Base-by-base conservation (phyloP, 306 rosid species). In the Datisca glomerata region DNA sequence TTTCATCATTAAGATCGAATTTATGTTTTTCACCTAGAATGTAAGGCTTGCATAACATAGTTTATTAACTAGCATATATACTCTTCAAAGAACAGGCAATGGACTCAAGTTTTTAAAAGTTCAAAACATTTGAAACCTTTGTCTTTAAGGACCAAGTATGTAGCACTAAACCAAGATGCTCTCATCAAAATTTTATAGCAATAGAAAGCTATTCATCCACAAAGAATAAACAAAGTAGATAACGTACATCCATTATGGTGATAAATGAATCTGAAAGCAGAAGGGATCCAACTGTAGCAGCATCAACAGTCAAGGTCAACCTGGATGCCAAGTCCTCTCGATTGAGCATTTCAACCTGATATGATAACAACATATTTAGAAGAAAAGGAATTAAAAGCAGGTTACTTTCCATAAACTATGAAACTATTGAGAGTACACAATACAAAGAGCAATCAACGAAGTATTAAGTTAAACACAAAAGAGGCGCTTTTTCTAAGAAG, bases 241-340 rank as follows among this genome's bases (percentile, higher is more conserved):
- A 61, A 56, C 95, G 55, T 89, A 89, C 98, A 75, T 89, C 98
- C 81, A 89, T 84, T 65, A 89, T 61, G 35, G 98, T 89, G 56
- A 89, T 80, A 53, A 61, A 72, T 8, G 93, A 72, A 58, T 84
- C 95, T 45, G 98, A 59, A 60, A 89, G 81, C 61, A 84, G 71
- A 57, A 86, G 82, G 12, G 91, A 67, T 67, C 92, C 98, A 52
- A 89, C 76, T 27, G 92, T 66, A 61, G 85, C 84, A 68, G 75
- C 74, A 65, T 75, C 93, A 12, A 84, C 84, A 41, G 91, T 84
- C 72, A 89, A 67, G 31, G 91, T 84, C 76, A 89, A 61, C 74
- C 98, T 78, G 39, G 98, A 75, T 47, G 95, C 98, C 69, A 89
- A 59, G 64, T 89, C 98, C 7, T 89, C 98, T 69, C 53, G 77